A percentile compares a stretch with the other conserved stretches of the same genome.
phyloP scores from a whole-genome alignment of 106 monocot species.

The Acanthochlamys bracteata region DNA sequence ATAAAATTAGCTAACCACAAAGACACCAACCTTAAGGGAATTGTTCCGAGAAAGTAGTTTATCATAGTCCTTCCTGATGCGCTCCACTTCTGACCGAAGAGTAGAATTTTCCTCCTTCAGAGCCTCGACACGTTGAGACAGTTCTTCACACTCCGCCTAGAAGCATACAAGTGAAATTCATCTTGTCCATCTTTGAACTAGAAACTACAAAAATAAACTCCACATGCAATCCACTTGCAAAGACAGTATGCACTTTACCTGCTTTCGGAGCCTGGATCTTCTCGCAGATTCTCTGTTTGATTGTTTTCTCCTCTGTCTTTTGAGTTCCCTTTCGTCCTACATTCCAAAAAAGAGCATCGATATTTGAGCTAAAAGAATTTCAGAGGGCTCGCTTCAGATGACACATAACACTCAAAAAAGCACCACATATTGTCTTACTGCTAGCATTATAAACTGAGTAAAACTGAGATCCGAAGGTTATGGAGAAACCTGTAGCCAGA shows the following conservation, averaged over 20 bases:
- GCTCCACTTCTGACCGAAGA: conserved; percentile 49
- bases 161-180: background rate
- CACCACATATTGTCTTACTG: background rate
- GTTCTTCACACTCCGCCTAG: conserved; percentile 76
- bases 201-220: background rate
- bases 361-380: background rate
- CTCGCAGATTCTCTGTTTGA: conserved; percentile 80
- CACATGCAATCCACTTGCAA: background rate
- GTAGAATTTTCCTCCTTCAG: conserved; percentile 63
- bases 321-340: conserved; percentile 71
- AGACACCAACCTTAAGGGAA: conserved; percentile 45
- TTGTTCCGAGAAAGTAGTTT: conserved; percentile 44
- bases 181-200: background rate
- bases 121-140: conserved; percentile 46
- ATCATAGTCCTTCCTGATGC: conserved; percentile 58
- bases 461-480: background rate
- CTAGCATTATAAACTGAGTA: background rate
- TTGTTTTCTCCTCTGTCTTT: conserved; percentile 70
- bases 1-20: background rate
- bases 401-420: background rate
- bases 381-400: background rate
- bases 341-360: background rate
- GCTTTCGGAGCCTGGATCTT: conserved; percentile 66
- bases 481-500: conserved; percentile 51
- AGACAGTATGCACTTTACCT: conserved; percentile 23